Conservation (phyloP, 225 moss, liverwort and hornwort genomes). For the Marchantia polymorpha region DNA sequence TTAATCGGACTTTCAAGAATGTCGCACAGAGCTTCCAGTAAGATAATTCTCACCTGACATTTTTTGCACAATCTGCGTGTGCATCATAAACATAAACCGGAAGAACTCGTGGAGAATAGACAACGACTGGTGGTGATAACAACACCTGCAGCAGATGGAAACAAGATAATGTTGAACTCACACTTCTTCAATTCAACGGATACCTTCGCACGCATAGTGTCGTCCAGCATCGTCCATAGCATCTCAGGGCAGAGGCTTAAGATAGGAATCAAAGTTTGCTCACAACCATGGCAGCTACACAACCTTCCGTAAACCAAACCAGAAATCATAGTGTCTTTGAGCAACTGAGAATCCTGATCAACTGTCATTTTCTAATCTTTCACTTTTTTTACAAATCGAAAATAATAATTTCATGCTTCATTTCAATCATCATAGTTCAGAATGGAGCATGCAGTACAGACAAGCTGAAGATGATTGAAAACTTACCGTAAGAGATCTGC, state of each 20-base stretch:
- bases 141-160: slow-evolving; percentile 52
- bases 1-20: no score
- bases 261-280: background rate
- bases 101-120: slow-evolving; percentile 93
- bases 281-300: background rate
- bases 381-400: no score
- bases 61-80: slow-evolving; percentile 94
- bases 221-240: no score
- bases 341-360: no score
- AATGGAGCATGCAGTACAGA: no score
- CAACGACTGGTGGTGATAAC: slow-evolving; percentile 90
- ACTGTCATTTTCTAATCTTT: no score
- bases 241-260: no score
- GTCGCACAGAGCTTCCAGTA: background rate
- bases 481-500: slow-evolving; percentile 90
- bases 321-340: no score
- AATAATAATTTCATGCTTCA: no score
- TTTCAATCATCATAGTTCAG: no score
- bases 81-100: slow-evolving; percentile 99
- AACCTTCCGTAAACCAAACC: background rate
- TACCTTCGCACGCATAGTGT: no score
- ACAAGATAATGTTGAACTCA: background rate
- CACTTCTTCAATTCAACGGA: no score
- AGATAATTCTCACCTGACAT: slow-evolving; percentile 66
- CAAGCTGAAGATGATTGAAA: background rate